These are phyloP conservation scores for Globisporangium camurandrum DNA, from an alignment of 352 stramenopile species.

Conservation along the genomic window DNA sequence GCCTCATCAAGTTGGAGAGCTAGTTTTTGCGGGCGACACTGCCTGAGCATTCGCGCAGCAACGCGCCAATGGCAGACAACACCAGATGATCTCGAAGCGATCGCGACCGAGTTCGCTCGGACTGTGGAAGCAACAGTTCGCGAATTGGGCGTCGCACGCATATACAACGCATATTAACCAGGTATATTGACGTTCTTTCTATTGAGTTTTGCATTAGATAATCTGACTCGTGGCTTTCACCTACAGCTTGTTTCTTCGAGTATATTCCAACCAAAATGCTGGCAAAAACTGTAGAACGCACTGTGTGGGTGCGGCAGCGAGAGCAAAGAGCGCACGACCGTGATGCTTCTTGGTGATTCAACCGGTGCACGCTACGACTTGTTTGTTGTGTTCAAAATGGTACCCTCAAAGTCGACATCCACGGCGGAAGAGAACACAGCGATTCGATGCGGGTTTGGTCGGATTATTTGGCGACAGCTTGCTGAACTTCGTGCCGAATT, in stretches of 20 bases:
- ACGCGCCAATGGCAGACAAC: neutral
- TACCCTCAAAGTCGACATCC: neutral
- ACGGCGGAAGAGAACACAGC: neutral
- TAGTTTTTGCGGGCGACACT: neutral
- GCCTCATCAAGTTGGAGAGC: neutral
- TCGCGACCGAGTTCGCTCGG: too few species aligned
- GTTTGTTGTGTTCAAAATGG: neutral
- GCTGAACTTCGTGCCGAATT: neutral
- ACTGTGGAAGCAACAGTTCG: neutral
- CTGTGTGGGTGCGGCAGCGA: neutral
- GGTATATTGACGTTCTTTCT: neutral
- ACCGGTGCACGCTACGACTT: neutral
- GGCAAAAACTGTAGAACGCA: neutral
- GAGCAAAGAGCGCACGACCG: neutral
- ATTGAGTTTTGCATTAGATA: neutral
- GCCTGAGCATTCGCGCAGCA: neutral
- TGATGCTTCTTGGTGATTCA: neutral
- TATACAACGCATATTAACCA: neutral
- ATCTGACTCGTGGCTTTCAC: neutral
- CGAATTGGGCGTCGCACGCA: neutral
- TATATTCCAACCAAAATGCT: neutral
- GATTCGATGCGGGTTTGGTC: neutral
- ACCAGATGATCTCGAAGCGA: neutral
- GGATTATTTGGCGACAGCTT: neutral
- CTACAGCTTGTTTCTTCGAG: neutral